These are phyloP conservation scores for Sarocladium kiliense DNA, from an alignment of 2,329 filamentous ascomycete species.

Conservation along the genomic window DNA sequence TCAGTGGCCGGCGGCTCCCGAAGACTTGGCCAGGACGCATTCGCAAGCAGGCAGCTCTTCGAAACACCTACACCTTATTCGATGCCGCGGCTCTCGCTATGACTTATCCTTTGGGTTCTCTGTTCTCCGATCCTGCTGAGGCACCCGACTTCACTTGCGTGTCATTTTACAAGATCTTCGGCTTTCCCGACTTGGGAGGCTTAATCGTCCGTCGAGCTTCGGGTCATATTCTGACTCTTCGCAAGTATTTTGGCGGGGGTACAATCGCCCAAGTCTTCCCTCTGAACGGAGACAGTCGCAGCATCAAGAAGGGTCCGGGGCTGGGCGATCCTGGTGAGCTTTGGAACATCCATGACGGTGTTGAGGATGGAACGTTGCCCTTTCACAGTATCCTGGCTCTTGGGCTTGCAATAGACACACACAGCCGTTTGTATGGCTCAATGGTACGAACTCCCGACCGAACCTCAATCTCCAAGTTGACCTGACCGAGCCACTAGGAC, in stretches of 20 bases:
- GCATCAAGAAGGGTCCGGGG: slow-evolving; percentile 33
- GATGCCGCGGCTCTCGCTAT: slow-evolving; percentile 63
- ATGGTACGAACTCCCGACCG: slow-evolving; percentile 30
- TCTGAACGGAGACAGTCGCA: slow-evolving; percentile 16
- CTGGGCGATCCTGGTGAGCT: slow-evolving; percentile 27
- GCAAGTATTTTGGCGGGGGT: slow-evolving; percentile 64
- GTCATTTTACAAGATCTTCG: slow-evolving; percentile 64
- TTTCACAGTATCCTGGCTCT: slow-evolving; percentile 62
- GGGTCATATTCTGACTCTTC: slow-evolving; percentile 46
- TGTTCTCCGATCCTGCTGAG: slow-evolving; percentile 42
- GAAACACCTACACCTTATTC: slow-evolving; percentile 42
- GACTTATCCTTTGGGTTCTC: slow-evolving; percentile 48
- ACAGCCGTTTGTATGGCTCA: slow-evolving; percentile 49
- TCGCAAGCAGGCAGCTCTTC: slow-evolving; percentile 14
- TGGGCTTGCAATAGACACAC: slow-evolving; percentile 52
- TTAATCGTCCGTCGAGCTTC: slow-evolving; percentile 53
- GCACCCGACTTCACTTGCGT: slow-evolving; percentile 58
- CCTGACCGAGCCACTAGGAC: slow-evolving; percentile 18
- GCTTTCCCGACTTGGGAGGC: slow-evolving; percentile 59
- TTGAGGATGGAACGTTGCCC: slow-evolving; percentile 64
- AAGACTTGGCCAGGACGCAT: slow-evolving; percentile 45
- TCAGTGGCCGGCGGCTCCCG: slow-evolving; percentile 60
- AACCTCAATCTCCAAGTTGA: no score
- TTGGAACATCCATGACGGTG: slow-evolving; percentile 49
- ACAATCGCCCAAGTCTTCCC: slow-evolving; percentile 53